Evolutionary conservation across 305 asterid genomes (phyloP).

Genomic region (Fraxinus greggii): DNA sequence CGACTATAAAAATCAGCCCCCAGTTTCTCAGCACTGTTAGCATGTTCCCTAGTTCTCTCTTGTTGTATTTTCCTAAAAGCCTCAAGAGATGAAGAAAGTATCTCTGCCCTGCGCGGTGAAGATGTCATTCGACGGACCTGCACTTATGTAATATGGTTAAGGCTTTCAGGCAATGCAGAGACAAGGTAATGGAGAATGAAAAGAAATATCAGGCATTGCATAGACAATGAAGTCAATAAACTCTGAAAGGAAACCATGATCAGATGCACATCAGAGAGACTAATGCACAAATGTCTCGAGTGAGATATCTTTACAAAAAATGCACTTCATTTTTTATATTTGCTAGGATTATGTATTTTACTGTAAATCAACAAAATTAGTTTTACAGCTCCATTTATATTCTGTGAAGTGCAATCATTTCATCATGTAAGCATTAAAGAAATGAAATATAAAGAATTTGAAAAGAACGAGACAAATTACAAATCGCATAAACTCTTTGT

Average conservation of each 20-base stretch:
- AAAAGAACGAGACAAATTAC: conserved; percentile 14
- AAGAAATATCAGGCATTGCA: neutral
- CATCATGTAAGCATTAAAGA: conserved; percentile 11
- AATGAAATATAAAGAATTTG: conserved; percentile 4
- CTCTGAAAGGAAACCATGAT: conserved; percentile 4
- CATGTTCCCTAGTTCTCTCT: conserved; percentile 58
- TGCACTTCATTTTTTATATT: neutral
- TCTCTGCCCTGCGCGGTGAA: conserved; percentile 96
- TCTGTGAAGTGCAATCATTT: neutral
- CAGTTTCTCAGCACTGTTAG: conserved; percentile 35
- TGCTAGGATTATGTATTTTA: conserved; percentile 17
- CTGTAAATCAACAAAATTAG: conserved; percentile 11
- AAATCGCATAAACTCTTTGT: neutral
- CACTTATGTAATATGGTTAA: conserved; percentile 20
- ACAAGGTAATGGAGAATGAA: conserved; percentile 12
- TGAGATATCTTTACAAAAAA: neutral
- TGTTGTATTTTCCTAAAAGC: conserved; percentile 92
- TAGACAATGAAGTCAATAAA: conserved; percentile 17
- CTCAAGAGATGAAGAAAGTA: conserved; percentile 95
- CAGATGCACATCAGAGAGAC: neutral
- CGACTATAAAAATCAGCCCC: conserved; percentile 44
- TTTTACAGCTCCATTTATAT: conserved; percentile 15
- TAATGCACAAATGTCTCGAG: conserved; percentile 18
- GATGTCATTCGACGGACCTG: conserved; percentile 99
- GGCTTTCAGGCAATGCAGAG: neutral